Evolutionary conservation across 305 asterid genomes (phyloP).

Genomic region (Plantago rigida): DNA sequence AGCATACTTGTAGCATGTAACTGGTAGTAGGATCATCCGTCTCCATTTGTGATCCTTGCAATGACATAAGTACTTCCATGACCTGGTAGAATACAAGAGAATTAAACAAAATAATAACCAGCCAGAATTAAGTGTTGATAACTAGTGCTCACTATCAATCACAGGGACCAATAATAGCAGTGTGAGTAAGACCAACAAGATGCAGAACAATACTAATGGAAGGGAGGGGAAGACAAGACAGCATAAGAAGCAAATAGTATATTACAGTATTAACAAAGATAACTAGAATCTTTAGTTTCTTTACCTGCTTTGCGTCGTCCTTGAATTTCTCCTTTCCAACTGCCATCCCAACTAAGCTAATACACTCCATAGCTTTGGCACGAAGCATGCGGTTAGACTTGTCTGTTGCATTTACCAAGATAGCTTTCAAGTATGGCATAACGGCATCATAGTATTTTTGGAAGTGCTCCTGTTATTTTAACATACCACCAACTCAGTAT

Average conservation of each 20-base stretch:
- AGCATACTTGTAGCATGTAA: slow-evolving; percentile 85
- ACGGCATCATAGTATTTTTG: slow-evolving; percentile 80
- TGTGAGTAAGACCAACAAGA: not conserved
- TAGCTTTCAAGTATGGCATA: slow-evolving; percentile 85
- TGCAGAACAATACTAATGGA: not conserved
- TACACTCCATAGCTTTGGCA: slow-evolving; percentile 98
- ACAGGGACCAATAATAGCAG: not conserved
- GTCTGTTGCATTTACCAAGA: slow-evolving; percentile 76
- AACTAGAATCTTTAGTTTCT: slow-evolving; percentile 6
- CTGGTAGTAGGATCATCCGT: slow-evolving; percentile 94
- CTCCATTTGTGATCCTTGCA: slow-evolving; percentile 97
- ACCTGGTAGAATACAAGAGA: slow-evolving; percentile 41
- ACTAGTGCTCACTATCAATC: not conserved
- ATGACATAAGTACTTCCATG: slow-evolving; percentile 88
- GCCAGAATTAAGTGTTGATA: slow-evolving; percentile 5
- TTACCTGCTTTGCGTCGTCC: slow-evolving; percentile 85
- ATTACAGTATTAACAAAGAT: not conserved
- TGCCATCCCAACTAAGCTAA: slow-evolving; percentile 95
- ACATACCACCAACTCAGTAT: slow-evolving; percentile 15
- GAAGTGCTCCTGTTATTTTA: slow-evolving; percentile 60
- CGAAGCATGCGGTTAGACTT: slow-evolving; percentile 97
- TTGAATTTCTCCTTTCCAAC: slow-evolving; percentile 83
- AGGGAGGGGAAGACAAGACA: not conserved
- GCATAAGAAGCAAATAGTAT: not conserved
- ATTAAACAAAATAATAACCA: slow-evolving; percentile 12